Evolutionary conservation across 345 rosid genomes (phyloP).

Genomic region (Syzygium aromaticum): DNA sequence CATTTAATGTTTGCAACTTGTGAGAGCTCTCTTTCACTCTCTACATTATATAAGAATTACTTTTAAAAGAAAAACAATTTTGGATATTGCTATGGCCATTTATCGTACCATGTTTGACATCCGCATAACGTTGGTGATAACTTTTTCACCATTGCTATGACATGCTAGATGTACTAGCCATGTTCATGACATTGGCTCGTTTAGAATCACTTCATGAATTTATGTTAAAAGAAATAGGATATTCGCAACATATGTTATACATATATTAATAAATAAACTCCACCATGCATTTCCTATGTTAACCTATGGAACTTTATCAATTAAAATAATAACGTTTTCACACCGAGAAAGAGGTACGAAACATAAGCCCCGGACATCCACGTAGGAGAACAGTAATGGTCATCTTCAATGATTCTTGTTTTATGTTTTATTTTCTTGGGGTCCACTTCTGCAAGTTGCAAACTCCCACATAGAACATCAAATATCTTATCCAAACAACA

Average conservation of each 20-base stretch:
- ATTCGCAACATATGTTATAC: neutral
- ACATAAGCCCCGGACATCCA: neutral
- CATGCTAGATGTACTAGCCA: neutral
- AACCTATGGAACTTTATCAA: neutral
- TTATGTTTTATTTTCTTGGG: neutral
- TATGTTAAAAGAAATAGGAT: neutral
- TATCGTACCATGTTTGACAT: neutral
- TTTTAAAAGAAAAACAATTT: neutral
- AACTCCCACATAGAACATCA: neutral
- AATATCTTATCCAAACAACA: neutral
- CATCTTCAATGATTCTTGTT: neutral
- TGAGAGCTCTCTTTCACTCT: neutral
- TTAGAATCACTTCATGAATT: neutral
- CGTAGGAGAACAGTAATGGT: neutral
- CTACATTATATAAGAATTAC: neutral
- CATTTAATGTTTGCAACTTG: neutral
- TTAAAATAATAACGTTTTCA: neutral
- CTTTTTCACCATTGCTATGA: neutral
- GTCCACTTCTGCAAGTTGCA: neutral
- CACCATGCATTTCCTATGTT: neutral
- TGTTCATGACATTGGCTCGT: neutral
- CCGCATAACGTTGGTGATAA: neutral
- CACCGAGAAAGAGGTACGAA: neutral
- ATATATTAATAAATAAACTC: neutral
- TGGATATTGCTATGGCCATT: neutral